Percentiles rank a stretch among this genome's conserved stretches.
Conservation (phyloP, 1,284 basidiomycete species). For the Ceratobasidium sp. region DNA sequence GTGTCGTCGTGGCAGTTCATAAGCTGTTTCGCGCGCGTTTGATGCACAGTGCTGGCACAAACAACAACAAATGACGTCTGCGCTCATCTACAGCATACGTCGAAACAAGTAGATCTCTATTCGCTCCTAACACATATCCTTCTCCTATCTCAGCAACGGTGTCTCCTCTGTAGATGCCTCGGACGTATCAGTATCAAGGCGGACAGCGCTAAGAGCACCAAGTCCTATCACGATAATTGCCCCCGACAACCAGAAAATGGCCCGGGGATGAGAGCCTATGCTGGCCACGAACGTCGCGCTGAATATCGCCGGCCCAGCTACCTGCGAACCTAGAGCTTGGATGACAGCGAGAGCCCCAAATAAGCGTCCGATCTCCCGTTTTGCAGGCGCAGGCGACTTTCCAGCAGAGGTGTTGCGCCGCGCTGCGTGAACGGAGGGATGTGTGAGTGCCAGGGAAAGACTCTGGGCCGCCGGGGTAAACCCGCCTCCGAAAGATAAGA, state of each 20-base stretch:
- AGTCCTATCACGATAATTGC: conserved; percentile 33
- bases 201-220: conserved; percentile 2
- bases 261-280: conserved; percentile 66
- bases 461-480: conserved; percentile 73
- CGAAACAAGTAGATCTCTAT: neutral
- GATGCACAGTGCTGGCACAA: neutral
- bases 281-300: conserved; percentile 70
- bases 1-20: conserved; percentile 7
- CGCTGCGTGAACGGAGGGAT: conserved; percentile 45
- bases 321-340: conserved; percentile 57
- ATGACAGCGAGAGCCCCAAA: conserved; percentile 79
- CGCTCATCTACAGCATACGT: neutral
- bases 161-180: conserved; percentile 18
- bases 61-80: neutral
- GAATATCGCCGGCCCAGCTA: conserved; percentile 68
- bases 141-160: conserved; percentile 5
- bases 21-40: neutral
- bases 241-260: conserved; percentile 56
- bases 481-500: conserved; percentile 67
- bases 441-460: conserved; percentile 71
- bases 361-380: conserved; percentile 60
- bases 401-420: conserved; percentile 9
- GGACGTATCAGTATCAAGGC: neutral
- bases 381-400: conserved; percentile 25
- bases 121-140: neutral